Base-by-base conservation (phyloP, 1,284 basidiomycete species). In the Cutaneotrichosporon sp. region DNA sequence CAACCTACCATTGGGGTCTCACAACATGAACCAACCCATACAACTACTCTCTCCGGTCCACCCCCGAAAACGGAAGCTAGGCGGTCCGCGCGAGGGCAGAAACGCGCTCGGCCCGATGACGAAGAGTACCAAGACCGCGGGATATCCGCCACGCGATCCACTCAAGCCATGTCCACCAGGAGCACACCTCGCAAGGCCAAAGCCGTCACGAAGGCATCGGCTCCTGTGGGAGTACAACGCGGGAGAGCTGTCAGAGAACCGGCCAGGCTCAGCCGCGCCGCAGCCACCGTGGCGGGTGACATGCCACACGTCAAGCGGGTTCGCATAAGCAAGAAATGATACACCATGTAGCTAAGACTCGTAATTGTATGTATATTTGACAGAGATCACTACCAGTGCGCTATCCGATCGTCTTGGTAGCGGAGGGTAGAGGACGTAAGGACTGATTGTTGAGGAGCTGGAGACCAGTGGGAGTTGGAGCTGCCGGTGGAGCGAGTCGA, bases 311-410 rank as follows among this genome's bases (percentile, higher is more conserved):
- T 53, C 51, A 53, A 53, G 16, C 51, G 51, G 51, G 31, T 31
- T 34, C 51, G 51, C 31, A 34, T 18, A 31, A 30, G 50, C 51
- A 53, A 53, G 31, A 32, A 32, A 53, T 53, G 30, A 53, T 53
- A 53, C 51, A 53, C 42, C 42, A 46, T 46, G 42, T 46, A 46
- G 42, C 42, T 46, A 46, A n/a, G 42, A 46, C 42, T n/a, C 42
- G 18, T 18, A 46, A 10, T 31, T 32, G 51, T 51, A 26, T 51
- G 49, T 51, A 51, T 53, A 53, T 16, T 34, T 11, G 30, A 32
- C 30, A 31, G 32, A 34, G 31, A 53, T 31, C 18, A 13, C 18
- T 53, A 53, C 31, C 31, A 53, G 16, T 53, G 31, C 26, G 31
- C 31, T 53, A 53, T 53, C 13, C 31, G 14, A 53, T 53, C 51